Percentiles rank a stretch among this genome's conserved stretches.
phyloP scores from a whole-genome alignment of 148 eudicot species.

The Linanthus parryae region DNA sequence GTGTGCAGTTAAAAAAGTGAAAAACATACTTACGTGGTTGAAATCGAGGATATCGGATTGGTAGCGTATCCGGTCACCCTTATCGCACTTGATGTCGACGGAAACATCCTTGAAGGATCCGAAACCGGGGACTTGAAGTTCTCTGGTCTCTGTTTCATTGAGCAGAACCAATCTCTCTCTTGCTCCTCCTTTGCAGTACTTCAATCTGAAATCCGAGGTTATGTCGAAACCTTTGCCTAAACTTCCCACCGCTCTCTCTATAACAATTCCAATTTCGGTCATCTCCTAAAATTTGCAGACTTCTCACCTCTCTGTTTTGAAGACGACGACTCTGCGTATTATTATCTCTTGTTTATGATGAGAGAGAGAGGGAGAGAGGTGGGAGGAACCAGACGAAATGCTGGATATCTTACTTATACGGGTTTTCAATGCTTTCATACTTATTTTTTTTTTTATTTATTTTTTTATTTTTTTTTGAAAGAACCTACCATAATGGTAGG shows the following conservation, averaged over 20 bases:
- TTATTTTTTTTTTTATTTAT: too few relatives aligned
- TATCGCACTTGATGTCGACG: slow-evolving; percentile 70
- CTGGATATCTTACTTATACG: too few relatives aligned
- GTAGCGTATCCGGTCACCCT: slow-evolving; percentile 71
- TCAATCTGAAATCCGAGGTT: slow-evolving; percentile 63
- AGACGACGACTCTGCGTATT: too few relatives aligned
- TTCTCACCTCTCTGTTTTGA: too few relatives aligned
- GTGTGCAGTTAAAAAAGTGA: too few relatives aligned
- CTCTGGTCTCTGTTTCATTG: slow-evolving; percentile 31
- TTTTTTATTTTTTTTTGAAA: too few relatives aligned
- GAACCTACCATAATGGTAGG: too few relatives aligned
- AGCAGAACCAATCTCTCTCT: slow-evolving; percentile 39
- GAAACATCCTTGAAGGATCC: slow-evolving; percentile 41
- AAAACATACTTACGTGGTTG: slow-evolving; percentile 60
- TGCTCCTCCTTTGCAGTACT: slow-evolving; percentile 68
- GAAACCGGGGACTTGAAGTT: slow-evolving; percentile 49
- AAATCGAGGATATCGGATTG: slow-evolving; percentile 80
- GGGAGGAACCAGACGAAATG: too few relatives aligned
- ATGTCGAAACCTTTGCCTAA: slow-evolving; percentile 84
- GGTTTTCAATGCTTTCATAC: too few relatives aligned
- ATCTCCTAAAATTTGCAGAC: too few relatives aligned
- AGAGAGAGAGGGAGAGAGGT: too few relatives aligned
- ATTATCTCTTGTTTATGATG: too few relatives aligned
- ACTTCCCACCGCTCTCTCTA: slow-evolving; percentile 42
- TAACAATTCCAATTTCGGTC: slow-evolving; percentile 24